Evolutionary conservation across 768 basidiomycete species (phyloP), one percentile per base, ranked within the genome.

Genomic region (Boletus eberwhitei): DNA sequence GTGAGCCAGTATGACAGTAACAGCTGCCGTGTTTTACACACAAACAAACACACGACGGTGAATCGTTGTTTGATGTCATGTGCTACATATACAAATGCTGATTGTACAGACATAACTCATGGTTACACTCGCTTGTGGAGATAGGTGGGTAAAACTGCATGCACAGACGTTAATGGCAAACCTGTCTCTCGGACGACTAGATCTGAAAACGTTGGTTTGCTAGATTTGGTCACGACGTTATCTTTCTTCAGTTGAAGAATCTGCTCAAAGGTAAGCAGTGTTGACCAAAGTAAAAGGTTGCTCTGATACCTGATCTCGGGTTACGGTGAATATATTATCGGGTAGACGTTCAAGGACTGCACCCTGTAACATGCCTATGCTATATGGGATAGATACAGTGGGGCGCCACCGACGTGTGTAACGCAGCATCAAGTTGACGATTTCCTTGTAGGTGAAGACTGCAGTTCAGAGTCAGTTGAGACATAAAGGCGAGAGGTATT

Each of bases 361-460:
- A 4, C 81, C 88, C 71, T 90, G 87, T n/a, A 86, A 53, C 59
- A 72, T 76, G 4, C 88, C 88, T 26, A 88, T 52, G 36, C 72
- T 68, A 66, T 80, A 88, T 0, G 88, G 88, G 6, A 90, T 55
- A 8, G 84, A 83, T 13, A 90, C 53, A 50, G 90, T 80, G 1
- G 81, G 80, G 29, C 88, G 75, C 52, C 66, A 64, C 16, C 82
- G 79, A 34, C 72, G 67, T 19, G 79, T 80, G 59, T 84, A 78
- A 52, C 74, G 70, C 36, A 89, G 71, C 2, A 88, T 77, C 11
- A 85, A 70, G 62, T 83, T 65, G 82, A 90, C 88, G 24, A 89
- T 71, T 61, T 90, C 76, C 40, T 74, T 74, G 64, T 85, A 90
- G 0, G 85, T 85, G 64, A 84, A 79, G 11, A 86, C 87, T 90